A percentile compares a stretch with the other conserved stretches of the same genome.
Conservation (phyloP, 768 basidiomycete genomes). For the Strobilomyces dryophilus region DNA sequence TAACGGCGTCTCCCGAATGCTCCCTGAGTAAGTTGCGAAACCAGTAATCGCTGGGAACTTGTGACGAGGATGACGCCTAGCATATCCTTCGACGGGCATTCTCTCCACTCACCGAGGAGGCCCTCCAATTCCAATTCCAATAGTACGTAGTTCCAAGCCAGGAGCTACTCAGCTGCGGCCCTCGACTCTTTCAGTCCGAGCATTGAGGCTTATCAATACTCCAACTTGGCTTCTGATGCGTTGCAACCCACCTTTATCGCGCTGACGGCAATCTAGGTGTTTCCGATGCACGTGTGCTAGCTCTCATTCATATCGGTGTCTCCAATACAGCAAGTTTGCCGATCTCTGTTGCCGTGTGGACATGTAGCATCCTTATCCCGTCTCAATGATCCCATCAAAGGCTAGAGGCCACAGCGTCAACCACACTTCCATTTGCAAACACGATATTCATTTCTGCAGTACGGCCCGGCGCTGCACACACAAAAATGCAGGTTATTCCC, state of each 20-base stretch:
- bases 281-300: neutral
- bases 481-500: neutral
- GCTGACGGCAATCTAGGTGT: neutral
- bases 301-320: neutral
- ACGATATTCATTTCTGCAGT: neutral
- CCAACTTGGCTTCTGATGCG: neutral
- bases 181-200: constrained; percentile 3
- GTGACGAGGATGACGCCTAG: neutral
- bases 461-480: neutral
- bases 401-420: neutral
- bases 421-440: neutral
- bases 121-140: constrained; percentile 1
- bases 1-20: neutral
- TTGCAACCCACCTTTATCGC: neutral
- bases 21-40: neutral
- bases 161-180: neutral
- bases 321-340: neutral
- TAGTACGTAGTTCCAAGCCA: neutral
- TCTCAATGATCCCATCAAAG: neutral
- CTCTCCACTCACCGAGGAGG: neutral
- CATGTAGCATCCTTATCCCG: neutral
- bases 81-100: neutral
- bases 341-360: neutral
- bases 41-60: neutral
- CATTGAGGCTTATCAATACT: constrained; percentile 9